phyloP scores from a whole-genome alignment of 345 rosid species.

The Eucalyptus erythrocorys region DNA sequence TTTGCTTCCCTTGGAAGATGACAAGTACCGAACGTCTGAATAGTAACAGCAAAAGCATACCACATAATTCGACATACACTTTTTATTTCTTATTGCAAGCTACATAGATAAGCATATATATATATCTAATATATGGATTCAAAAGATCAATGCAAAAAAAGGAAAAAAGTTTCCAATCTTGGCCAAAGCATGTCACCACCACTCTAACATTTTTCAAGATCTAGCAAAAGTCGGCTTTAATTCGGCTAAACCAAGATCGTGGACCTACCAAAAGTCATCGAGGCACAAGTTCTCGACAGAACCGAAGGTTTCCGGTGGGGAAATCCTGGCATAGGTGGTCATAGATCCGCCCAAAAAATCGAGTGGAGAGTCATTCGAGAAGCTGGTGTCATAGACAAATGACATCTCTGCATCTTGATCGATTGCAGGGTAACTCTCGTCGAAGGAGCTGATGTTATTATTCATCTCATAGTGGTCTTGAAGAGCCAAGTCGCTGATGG shows the following conservation, averaged over 20 bases:
- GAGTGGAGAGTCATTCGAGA: slow-evolving; percentile 65
- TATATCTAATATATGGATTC: not conserved
- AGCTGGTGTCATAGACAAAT: slow-evolving; percentile 70
- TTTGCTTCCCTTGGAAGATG: not conserved
- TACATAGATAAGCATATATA: not conserved
- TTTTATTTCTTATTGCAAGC: not conserved
- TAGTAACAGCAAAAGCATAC: not conserved
- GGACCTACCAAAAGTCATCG: slow-evolving; percentile 44
- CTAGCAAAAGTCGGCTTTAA: not conserved
- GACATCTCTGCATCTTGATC: slow-evolving; percentile 38
- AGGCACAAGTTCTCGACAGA: slow-evolving; percentile 71
- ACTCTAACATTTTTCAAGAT: not conserved
- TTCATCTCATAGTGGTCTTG: slow-evolving; percentile 22
- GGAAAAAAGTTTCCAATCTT: not conserved
- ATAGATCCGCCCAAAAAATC: slow-evolving; percentile 76
- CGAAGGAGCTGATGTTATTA: slow-evolving; percentile 21
- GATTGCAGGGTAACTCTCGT: slow-evolving; percentile 18
- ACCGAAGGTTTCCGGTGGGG: slow-evolving; percentile 55
- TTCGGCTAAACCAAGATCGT: not conserved
- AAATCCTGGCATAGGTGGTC: slow-evolving; percentile 41
- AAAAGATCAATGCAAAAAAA: not conserved
- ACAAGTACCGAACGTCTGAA: not conserved
- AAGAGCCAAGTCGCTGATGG: slow-evolving; percentile 29
- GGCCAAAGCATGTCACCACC: not conserved
- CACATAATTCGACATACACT: not conserved